phyloP scores from a whole-genome alignment of 129 eudicot species.

The Smallanthus sonchifolius region DNA sequence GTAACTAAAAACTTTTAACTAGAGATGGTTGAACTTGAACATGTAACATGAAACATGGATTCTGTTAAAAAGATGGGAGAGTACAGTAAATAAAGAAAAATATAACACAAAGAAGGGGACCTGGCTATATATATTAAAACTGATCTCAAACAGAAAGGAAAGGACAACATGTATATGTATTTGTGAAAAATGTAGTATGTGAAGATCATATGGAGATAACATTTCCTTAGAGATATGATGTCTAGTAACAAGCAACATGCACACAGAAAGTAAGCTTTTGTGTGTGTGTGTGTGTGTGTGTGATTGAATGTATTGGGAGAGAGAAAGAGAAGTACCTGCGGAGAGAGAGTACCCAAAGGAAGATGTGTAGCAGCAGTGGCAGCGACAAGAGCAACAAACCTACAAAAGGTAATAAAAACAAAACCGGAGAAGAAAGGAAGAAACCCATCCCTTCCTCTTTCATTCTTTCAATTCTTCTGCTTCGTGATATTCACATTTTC shows the following conservation, averaged over 20 bases:
- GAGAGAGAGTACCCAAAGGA: conserved; percentile 28
- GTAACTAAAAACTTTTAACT: background rate
- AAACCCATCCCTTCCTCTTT: conserved; percentile 31
- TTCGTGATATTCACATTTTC: background rate
- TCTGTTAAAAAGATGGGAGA: conserved; percentile 31
- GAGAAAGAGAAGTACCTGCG: conserved; percentile 29
- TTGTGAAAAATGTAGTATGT: conserved; percentile 32
- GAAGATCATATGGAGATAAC: conserved; percentile 24
- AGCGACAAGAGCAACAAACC: conserved; percentile 49
- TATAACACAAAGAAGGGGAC: conserved; percentile 43
- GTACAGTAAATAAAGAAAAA: conserved; percentile 33
- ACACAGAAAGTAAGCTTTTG: conserved; percentile 12
- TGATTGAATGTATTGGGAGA: background rate
- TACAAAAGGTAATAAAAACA: conserved; percentile 48
- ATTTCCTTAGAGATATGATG: conserved; percentile 17
- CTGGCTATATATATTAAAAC: conserved; percentile 28
- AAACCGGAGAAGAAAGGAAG: conserved; percentile 35
- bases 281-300: conserved; percentile 7
- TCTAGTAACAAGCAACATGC: conserved; percentile 43
- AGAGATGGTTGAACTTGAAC: background rate
- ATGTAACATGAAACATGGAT: conserved; percentile 21
- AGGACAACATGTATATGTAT: conserved; percentile 30
- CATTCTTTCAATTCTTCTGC: conserved; percentile 1
- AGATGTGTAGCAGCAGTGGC: conserved; percentile 41
- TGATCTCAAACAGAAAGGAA: conserved; percentile 29